These are phyloP conservation scores for Symbiodinium pilosum DNA, from an alignment of 73 alveolate genomes.

Conservation along the genomic window DNA sequence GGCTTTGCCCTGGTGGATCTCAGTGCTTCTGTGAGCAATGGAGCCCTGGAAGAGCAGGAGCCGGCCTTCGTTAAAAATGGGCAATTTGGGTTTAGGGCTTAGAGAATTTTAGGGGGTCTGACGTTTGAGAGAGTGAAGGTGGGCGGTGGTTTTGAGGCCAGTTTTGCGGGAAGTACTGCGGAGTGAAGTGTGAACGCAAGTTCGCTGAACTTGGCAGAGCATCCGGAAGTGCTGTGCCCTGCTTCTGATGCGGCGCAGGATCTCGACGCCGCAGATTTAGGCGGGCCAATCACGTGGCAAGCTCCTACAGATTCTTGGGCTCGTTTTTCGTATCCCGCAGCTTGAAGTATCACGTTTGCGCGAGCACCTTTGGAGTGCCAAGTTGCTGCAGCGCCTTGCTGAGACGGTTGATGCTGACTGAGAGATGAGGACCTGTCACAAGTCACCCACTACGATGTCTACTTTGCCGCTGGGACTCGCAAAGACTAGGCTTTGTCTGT, in stretches of 20 bases:
- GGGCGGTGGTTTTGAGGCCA: too few species aligned
- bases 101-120: neutral
- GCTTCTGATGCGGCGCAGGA: neutral
- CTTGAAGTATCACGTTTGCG: too few species aligned
- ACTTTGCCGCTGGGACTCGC: neutral
- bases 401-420: too few species aligned
- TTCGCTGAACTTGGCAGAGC: neutral
- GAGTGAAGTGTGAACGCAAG: too few species aligned
- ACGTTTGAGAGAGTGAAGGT: too few species aligned
- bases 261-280: neutral
- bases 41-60: slow-evolving; percentile 13
- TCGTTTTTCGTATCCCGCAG: too few species aligned
- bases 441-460: neutral
- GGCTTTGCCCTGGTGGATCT: neutral
- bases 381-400: too few species aligned
- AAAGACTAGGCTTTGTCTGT: neutral
- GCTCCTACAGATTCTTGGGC: neutral
- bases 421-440: neutral
- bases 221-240: neutral
- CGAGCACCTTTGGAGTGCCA: too few species aligned
- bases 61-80: too few species aligned
- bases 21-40: slow-evolving; percentile 3
- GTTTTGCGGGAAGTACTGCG: too few species aligned
- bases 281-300: slow-evolving; percentile 5
- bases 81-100: too few species aligned